Evolutionary conservation across 2,329 filamentous ascomycete genomes (phyloP), one percentile per base, ranked within the genome.

Genomic region (Metarhizium sp.): DNA sequence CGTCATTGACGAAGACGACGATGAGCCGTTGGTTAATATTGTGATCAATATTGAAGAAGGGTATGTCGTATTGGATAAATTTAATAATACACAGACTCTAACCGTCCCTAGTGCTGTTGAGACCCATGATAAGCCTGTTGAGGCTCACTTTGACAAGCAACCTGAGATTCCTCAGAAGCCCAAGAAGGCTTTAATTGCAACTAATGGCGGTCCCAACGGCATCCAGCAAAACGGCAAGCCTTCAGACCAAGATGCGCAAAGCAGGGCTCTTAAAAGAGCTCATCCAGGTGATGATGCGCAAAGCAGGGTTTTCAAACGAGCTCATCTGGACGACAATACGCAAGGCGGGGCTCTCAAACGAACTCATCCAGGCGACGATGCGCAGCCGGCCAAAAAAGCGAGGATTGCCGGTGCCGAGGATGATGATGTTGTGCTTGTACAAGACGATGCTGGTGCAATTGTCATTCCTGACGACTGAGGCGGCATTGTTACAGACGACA

Each of bases 1-100:
- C 0, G 75, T 97, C 53, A 85, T 87, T n/a, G 94, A 95, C 55
- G 87, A 90, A 50, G 87, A 92, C 53, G 86, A 90, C 46, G 78
- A 86, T 1, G 77, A 82, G 50, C 79, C 87, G 0, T 85, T 88
- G 58, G 86, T 96, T 55, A 92, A 96, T 60, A 78, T 97, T 2
- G 79, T 92, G 52, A 75, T 96, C 14, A 80, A 82, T 59, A 77
- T 90, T 53, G 78, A 84, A 62, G 78, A 84, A 67, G 74, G 78
- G 81, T 86, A 75, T 54, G 79, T 71, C 10, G 18, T 30, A 16
- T 25, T 20, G n/a, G 18, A 1, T 18, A 30, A 34, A 30, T 48
- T 36, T 36, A 48, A 14, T 36, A 38, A 13, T 6, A 18, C 11
- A 42, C 11, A 18, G 55, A 51, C 11, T 25, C 51, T 50, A 57